phyloP scores from a whole-genome alignment of 495 filamentous ascomycete genomes.

The Penicillium lividum region DNA sequence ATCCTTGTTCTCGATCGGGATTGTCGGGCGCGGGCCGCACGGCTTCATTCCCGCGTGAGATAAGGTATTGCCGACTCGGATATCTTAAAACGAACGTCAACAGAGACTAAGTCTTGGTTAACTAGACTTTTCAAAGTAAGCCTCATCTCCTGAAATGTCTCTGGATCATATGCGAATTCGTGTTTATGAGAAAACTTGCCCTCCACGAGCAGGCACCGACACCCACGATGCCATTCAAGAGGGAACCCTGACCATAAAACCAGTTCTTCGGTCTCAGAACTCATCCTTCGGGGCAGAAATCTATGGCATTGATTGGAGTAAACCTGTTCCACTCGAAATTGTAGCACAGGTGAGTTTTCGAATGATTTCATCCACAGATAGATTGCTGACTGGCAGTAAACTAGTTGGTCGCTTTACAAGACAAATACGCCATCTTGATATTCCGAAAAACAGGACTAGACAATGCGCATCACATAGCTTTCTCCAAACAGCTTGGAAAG shows the following conservation, averaged over 20 bases:
- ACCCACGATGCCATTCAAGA: slow-evolving; percentile 7
- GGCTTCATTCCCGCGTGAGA: slow-evolving; percentile 9
- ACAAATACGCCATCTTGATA: slow-evolving; percentile 22
- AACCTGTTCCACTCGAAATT: slow-evolving; percentile 12
- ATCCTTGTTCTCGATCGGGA: background rate
- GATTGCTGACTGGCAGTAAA: background rate
- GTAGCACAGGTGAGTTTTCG: slow-evolving; percentile 16
- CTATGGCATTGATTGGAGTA: slow-evolving; percentile 18
- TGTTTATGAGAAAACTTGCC: slow-evolving; percentile 18
- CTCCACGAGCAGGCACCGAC: slow-evolving; percentile 4
- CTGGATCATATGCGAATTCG: slow-evolving; percentile 19
- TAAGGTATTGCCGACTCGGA: slow-evolving; percentile 6
- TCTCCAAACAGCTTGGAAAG: slow-evolving; percentile 23
- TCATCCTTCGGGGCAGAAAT: slow-evolving; percentile 21
- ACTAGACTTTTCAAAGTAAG: background rate
- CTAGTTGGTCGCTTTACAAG: slow-evolving; percentile 21
- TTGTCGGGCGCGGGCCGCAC: slow-evolving; percentile 24
- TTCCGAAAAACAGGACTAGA: slow-evolving; percentile 23
- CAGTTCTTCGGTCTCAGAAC: slow-evolving; percentile 10
- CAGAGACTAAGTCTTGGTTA: background rate
- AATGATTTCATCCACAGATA: background rate
- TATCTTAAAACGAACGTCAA: background rate
- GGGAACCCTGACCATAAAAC: slow-evolving; percentile 13
- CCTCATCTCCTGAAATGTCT: slow-evolving; percentile 1
- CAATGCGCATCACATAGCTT: slow-evolving; percentile 22